phyloP scores from a whole-genome alignment of 108 stramenopile species.

The Skeletonema menzelii region DNA sequence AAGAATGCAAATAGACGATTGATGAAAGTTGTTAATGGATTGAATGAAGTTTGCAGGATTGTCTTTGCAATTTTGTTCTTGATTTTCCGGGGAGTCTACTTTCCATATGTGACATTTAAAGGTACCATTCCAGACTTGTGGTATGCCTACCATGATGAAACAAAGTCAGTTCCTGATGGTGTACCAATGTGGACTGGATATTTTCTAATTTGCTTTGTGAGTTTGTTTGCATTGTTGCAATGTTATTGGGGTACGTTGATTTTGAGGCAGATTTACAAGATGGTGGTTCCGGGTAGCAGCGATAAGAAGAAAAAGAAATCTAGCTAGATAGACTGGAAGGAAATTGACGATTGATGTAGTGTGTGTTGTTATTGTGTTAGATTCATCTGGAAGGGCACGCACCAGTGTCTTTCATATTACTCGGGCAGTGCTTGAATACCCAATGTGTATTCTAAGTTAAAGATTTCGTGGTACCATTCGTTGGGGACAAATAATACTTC shows the following conservation, averaged over 20 bases:
- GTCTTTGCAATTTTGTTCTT: conserved; percentile 61
- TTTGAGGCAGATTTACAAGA: conserved; percentile 40
- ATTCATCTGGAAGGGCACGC: background rate
- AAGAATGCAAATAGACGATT: background rate
- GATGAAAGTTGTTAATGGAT: conserved; percentile 6
- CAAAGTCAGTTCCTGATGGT: conserved; percentile 11
- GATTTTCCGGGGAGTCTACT: conserved; percentile 54
- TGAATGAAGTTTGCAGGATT: conserved; percentile 45
- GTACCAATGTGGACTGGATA: conserved; percentile 38
- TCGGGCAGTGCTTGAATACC: conserved; percentile 44
- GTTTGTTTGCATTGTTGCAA: conserved; percentile 52
- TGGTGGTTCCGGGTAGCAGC: conserved; percentile 21
- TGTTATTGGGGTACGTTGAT: conserved; percentile 59
- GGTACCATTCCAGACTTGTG: conserved; percentile 47
- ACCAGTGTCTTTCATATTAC: background rate
- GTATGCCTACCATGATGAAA: conserved; percentile 6
- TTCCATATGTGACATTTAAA: conserved; percentile 48
- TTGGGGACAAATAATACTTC: conserved; percentile 44
- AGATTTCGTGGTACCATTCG: conserved; percentile 51
- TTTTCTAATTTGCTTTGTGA: conserved; percentile 21
- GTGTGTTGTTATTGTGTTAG: background rate
- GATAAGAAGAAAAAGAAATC: background rate
- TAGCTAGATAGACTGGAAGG: background rate
- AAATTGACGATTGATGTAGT: background rate
- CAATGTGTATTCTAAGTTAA: conserved; percentile 34